Evolutionary conservation across 345 rosid genomes (phyloP), one percentile per base, ranked within the genome.

Genomic region (Diplotaxis tenuifolia): DNA sequence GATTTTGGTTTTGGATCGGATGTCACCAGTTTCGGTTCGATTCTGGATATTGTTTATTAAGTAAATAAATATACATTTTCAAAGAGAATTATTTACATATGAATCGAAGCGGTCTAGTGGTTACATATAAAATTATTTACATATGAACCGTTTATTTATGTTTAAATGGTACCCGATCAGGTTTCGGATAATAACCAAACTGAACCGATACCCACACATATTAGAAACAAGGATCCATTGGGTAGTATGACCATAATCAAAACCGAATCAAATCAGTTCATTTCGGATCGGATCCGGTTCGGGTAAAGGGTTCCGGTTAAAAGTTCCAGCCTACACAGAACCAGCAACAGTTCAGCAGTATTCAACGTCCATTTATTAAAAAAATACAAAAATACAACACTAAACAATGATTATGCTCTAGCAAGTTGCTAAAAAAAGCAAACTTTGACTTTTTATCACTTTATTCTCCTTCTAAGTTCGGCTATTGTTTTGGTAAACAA

Each of bases 361-460:
- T 65, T 55, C 6, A 14, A 12, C 70, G 18, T 40, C 14, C 25
- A 9, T 14, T 9, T 57, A 59, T 15, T 10, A 1, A 27, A 42
- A n/a, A 11, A 0, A 15, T 0, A 58, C 19, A n/a, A n/a, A 4
- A 27, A 49, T 25, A 22, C 22, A 67, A 74, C 12, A 60, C 2
- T 45, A n/a, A 58, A 59, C 25, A 9, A 11, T 54, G 16, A 3
- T 27, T 8, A 4, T 55, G 25, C 53, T 73, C 15, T 40, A 19
- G 8, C 76, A 65, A 73, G 64, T 73, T 64, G 64, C 25, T 20
- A 12, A 3, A 5, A n/a, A n/a, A 3, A n/a, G 65, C 22, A 65
- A 64, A 40, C 2, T 65, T 57, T 73, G 71, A 65, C 71, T 65
- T 73, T 60, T 62, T 5, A 34, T 21, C 32, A 18, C 54, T 72